Percentiles rank a stretch among this genome's conserved stretches.
Conservation (phyloP, 75 land plant species). For the Pinus tabuliformis region DNA sequence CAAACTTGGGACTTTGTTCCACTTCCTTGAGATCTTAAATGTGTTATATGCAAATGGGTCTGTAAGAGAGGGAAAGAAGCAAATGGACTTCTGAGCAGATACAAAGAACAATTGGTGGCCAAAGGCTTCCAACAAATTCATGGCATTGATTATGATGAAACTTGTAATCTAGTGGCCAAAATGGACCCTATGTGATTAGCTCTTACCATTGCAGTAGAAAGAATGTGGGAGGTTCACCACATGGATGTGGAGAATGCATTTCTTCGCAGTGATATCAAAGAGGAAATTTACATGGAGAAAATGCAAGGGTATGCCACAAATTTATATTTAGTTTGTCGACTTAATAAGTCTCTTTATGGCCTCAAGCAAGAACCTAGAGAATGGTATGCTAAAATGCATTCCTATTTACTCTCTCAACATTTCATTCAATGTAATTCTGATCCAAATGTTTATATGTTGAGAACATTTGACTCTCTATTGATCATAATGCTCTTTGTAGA, state of each 20-base stretch:
- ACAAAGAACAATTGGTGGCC: constrained; percentile 18
- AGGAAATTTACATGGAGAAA: constrained; percentile 15
- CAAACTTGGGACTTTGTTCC: not conserved
- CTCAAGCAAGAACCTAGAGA: not conserved
- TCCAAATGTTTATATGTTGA: no score
- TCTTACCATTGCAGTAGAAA: constrained; percentile 9
- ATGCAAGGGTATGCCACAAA: not conserved
- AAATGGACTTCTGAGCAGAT: constrained; percentile 11
- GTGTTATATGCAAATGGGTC: constrained; percentile 12
- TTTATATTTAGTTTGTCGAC: not conserved
- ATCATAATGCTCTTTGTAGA: no score
- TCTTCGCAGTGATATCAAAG: constrained; percentile 16
- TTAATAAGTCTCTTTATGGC: constrained; percentile 4
- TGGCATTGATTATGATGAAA: not conserved
- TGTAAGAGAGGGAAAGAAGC: not conserved
- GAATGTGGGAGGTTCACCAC: constrained; percentile 15
- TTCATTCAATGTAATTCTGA: no score
- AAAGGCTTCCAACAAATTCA: constrained; percentile 18
- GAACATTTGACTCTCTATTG: no score
- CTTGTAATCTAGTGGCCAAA: not conserved
- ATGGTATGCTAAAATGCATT: no score
- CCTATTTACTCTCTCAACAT: no score
- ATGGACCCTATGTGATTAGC: constrained; percentile 9
- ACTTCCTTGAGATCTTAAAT: no score
- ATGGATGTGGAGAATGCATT: constrained; percentile 23